These are phyloP conservation scores for Ceratocystis cacaofunesta DNA, from an alignment of 2,329 filamentous ascomycete species.

Conservation along the genomic window DNA sequence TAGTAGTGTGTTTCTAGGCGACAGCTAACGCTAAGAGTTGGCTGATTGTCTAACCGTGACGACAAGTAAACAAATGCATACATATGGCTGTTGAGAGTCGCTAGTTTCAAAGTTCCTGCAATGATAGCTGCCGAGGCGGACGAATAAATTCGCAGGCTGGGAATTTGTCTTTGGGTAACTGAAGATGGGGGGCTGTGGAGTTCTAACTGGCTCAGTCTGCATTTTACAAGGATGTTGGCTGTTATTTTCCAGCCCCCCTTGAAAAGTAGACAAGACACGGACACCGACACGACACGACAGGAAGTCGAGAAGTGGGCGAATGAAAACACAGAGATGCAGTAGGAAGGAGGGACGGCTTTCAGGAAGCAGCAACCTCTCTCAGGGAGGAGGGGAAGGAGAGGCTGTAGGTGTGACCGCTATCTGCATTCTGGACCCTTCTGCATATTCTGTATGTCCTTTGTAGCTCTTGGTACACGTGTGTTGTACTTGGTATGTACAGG, in stretches of 20 bases:
- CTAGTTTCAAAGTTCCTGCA: neutral
- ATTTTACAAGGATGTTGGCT: neutral
- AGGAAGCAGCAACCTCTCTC: neutral
- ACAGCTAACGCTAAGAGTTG: neutral
- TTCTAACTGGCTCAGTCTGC: neutral
- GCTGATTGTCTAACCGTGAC: neutral
- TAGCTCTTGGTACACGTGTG: neutral
- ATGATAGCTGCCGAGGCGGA: neutral
- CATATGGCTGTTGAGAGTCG: neutral
- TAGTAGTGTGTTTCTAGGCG: neutral
- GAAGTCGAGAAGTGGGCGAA: neutral
- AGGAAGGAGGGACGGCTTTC: neutral
- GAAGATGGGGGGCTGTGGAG: neutral
- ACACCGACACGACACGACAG: neutral
- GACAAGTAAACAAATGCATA: neutral
- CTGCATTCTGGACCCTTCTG: neutral
- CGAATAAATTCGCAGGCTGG: slow-evolving; percentile 4
- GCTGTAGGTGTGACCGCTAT: neutral
- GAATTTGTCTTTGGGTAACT: neutral
- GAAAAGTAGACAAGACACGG: neutral
- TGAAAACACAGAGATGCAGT: neutral
- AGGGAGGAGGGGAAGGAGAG: neutral
- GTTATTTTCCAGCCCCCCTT: neutral
- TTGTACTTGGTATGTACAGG: neutral
- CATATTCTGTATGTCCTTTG: neutral